Evolutionary conservation across 164 flowering plant species (phyloP).

Genomic region (Nymphaea thermarum): DNA sequence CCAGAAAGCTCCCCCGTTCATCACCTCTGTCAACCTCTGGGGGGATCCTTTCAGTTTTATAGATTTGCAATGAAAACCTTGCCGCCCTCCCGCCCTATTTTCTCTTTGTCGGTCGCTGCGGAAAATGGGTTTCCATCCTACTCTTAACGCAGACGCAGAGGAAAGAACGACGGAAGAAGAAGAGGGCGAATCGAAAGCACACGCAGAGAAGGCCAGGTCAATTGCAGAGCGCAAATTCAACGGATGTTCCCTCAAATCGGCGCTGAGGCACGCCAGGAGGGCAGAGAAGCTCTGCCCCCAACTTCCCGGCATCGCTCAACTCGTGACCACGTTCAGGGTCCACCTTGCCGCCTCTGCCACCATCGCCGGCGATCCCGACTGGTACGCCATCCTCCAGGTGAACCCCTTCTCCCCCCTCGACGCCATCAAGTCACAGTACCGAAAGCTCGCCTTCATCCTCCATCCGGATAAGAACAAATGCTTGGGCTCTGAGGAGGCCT

Average conservation of each 20-base stretch:
- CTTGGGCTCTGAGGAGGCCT: conserved; percentile 61
- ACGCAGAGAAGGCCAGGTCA: neutral
- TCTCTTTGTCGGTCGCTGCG: too few relatives aligned
- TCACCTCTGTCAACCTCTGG: too few relatives aligned
- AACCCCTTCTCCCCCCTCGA: conserved; percentile 61
- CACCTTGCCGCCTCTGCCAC: conserved; percentile 26
- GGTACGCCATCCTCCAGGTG: conserved; percentile 57
- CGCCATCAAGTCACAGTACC: conserved; percentile 52
- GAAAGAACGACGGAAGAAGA: neutral
- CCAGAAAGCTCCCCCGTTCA: too few relatives aligned
- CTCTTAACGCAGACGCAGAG: too few relatives aligned
- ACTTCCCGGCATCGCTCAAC: conserved; percentile 40
- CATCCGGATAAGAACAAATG: conserved; percentile 71
- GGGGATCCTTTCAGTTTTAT: too few relatives aligned
- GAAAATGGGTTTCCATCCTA: too few relatives aligned
- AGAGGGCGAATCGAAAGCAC: neutral
- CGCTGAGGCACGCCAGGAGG: conserved; percentile 48
- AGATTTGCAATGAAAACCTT: too few relatives aligned
- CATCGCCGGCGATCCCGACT: conserved; percentile 20
- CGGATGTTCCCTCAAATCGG: conserved; percentile 34
- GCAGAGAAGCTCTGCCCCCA: conserved; percentile 36
- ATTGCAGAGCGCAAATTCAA: conserved; percentile 41
- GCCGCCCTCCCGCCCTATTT: too few relatives aligned
- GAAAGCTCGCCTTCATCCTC: conserved; percentile 52
- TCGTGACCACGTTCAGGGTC: conserved; percentile 48